Base-by-base conservation (phyloP, 345 rosid genomes). In the Cochlearia excelsa region DNA sequence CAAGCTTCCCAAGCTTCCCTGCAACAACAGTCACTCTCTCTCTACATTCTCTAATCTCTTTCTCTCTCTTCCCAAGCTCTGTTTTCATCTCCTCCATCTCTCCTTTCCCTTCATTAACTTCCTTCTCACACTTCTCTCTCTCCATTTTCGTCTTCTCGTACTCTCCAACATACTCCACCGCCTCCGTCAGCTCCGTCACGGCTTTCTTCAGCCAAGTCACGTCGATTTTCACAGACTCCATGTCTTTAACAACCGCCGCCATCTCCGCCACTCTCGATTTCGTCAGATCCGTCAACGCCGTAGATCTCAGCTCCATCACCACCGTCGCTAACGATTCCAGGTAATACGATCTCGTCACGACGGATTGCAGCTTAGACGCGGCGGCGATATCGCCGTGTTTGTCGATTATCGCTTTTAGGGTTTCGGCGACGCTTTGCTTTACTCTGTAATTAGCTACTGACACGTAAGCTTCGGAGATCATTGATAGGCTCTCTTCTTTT, bases 371-470 rank as follows among this genome's bases (percentile, higher is more conserved):
- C 54, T 61, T 67, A 11, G 86, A 86, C 33, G 79, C 68, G 42
- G 82, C 83, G 0, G 82, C 94, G 30, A 88, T 82, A 48, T 88
- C 96, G 8, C 96, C 96, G 39, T 88, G 72, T 54, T 77, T 88
- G 48, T 74, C 70, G 2, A 88, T 30, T 67, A 88, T 80, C 8
- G 71, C 71, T 50, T 68, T 75, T 26, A 88, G 76, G 33, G 69
- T 75, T 9, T 84, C 63, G 3, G 88, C 66, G 9, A 78, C 67
- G 58, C 74, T 79, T 16, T 62, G 33, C 51, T 63, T 80, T 33
- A 88, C 90, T n/a, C 68, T 82, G 66, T 88, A 83, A 49, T 82
- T 85, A 9, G 86, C 88, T 1, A 85, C 90, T 0, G 85, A 63
- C 5, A 83, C 90, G 49, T 80, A 76, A 27, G 85, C 73, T 70